Evolutionary conservation across 2,329 filamentous ascomycete species (phyloP).

Genomic region (Arthroderma sp.): DNA sequence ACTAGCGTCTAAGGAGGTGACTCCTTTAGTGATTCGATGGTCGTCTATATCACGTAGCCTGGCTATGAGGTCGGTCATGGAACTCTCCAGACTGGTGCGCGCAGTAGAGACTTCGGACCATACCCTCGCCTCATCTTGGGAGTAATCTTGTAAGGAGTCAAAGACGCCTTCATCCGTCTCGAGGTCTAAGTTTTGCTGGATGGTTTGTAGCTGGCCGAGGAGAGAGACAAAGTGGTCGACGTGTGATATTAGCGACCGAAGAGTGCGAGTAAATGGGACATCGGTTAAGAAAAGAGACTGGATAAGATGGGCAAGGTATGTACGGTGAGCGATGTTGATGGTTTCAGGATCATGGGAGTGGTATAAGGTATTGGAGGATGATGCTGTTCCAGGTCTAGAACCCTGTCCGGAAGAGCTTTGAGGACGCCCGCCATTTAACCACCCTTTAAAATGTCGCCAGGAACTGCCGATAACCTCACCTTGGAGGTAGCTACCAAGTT

Average conservation of each 20-base stretch:
- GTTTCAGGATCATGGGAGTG: slow-evolving; percentile 64
- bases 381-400: slow-evolving; percentile 31
- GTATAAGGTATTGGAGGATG: slow-evolving; percentile 19
- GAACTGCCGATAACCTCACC: slow-evolving; percentile 73
- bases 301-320: slow-evolving; percentile 57
- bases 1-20: slow-evolving; percentile 27
- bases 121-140: slow-evolving; percentile 59
- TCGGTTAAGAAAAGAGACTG: slow-evolving; percentile 36
- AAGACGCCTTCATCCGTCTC: slow-evolving; percentile 73
- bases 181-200: slow-evolving; percentile 68
- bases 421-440: slow-evolving; percentile 46
- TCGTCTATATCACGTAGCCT: slow-evolving; percentile 50
- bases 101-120: slow-evolving; percentile 52
- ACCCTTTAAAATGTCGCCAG: slow-evolving; percentile 66
- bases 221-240: slow-evolving; percentile 74
- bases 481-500: slow-evolving; percentile 79
- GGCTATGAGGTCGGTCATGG: slow-evolving; percentile 51
- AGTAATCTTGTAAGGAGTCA: slow-evolving; percentile 59
- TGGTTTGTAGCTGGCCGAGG: slow-evolving; percentile 59
- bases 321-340: slow-evolving; percentile 64
- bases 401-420: slow-evolving; percentile 17
- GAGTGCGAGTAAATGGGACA: slow-evolving; percentile 27
- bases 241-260: slow-evolving; percentile 35
- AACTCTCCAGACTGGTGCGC: slow-evolving; percentile 52
- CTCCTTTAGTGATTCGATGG: slow-evolving; percentile 33